Conservation (phyloP, 2,329 filamentous ascomycete species). For the Penicillium crustosum region DNA sequence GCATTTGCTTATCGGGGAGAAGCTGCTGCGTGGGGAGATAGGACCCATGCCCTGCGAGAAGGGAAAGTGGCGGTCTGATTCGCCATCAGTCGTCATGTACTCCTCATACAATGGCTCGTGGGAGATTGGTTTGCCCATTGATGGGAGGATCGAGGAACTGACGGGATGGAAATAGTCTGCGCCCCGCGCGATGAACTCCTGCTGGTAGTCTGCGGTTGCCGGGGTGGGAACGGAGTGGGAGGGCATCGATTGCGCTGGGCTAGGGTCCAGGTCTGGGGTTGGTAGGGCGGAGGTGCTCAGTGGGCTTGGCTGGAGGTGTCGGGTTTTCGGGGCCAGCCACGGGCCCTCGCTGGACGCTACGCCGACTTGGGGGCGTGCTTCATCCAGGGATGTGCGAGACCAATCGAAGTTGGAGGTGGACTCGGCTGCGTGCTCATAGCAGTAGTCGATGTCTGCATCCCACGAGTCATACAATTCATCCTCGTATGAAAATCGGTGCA, state of each 20-base stretch:
- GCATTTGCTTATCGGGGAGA: constrained; percentile 55
- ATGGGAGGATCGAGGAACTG: constrained; percentile 32
- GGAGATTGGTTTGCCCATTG: constrained; percentile 35
- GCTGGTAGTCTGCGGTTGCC: constrained; percentile 27
- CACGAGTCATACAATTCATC: constrained; percentile 48
- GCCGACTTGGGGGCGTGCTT: constrained; percentile 20
- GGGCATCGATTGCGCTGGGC: constrained; percentile 32
- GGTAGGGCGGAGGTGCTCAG: constrained; percentile 28
- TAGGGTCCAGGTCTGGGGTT: constrained; percentile 36
- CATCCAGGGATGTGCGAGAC: constrained; percentile 43
- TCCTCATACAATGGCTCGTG: constrained; percentile 41
- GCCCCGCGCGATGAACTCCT: constrained; percentile 25
- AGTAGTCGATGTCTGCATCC: constrained; percentile 64
- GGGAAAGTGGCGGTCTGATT: constrained; percentile 49
- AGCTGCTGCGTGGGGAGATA: constrained; percentile 49
- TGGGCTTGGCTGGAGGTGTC: constrained; percentile 22
- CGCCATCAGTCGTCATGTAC: constrained; percentile 46
- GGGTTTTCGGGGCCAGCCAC: constrained; percentile 14
- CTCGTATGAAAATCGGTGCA: constrained; percentile 21
- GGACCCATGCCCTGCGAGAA: constrained; percentile 40
- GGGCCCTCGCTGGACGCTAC: constrained; percentile 17
- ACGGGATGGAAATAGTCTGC: constrained; percentile 31
- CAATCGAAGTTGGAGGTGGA: constrained; percentile 62
- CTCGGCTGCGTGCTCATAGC: constrained; percentile 61
- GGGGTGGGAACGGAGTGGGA: constrained; percentile 34